These are phyloP conservation scores for Monotropa hypopitys DNA, from an alignment of 179 eudicot genomes.

Conservation along the genomic window DNA sequence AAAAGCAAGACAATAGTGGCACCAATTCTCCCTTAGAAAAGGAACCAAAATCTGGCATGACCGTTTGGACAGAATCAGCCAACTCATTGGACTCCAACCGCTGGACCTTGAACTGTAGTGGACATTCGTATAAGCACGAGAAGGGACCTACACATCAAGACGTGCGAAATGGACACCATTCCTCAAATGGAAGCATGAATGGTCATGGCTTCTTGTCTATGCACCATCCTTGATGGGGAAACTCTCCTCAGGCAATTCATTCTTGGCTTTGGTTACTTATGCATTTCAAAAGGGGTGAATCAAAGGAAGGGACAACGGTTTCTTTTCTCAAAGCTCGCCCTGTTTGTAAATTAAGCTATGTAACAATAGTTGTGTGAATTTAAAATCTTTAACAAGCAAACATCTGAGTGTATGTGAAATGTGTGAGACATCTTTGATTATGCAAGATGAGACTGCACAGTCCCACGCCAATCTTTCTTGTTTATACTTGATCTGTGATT, in stretches of 20 bases:
- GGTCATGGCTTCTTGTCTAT: conserved; percentile 9
- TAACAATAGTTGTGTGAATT: conserved; percentile 7
- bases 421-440: not conserved
- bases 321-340: not conserved
- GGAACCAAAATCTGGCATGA: conserved; percentile 7
- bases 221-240: conserved; percentile 7
- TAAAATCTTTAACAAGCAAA: not conserved
- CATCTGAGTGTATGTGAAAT: not conserved
- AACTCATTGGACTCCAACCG: conserved; percentile 17
- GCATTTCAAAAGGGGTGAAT: not conserved
- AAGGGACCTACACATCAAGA: conserved; percentile 3
- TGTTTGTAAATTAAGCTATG: conserved; percentile 6
- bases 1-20: conserved; percentile 9
- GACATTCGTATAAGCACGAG: conserved; percentile 2
- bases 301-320: not conserved
- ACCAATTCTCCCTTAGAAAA: conserved; percentile 8
- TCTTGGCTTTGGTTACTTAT: conserved; percentile 32
- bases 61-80: conserved; percentile 11
- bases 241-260: conserved; percentile 29
- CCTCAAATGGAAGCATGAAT: conserved; percentile 10
- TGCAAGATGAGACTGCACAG: not conserved
- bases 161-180: conserved; percentile 1
- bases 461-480: not conserved
- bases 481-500: not conserved
- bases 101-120: conserved; percentile 9